Evolutionary conservation across 169 alveolate genomes (phyloP), one percentile per base, ranked within the genome.

Genomic region (Perkinsus chesapeaki): DNA sequence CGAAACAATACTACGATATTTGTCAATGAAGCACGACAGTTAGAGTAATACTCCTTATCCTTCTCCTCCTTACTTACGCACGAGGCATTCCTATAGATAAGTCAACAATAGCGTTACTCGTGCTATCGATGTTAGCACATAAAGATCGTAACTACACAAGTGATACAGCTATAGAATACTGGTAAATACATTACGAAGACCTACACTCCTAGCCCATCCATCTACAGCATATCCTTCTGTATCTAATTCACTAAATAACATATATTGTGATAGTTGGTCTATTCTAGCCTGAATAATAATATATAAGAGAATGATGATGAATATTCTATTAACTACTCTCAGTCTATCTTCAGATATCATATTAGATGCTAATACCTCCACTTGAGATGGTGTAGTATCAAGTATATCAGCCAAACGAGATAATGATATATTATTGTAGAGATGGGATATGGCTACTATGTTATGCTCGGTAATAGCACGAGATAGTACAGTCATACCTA

Each of bases 391-490:
- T 0, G 94, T 39, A 1, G 93, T 93, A 73, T 95, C 95, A 5
- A 96, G 91, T 91, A 96, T 94, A 20, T 92, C 92, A 20, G 96
- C 97, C 9, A 96, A 95, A 39, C 95, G 96, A 38, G 93, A 94
- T 93, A 96, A 95, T 12, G 95, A 93, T 93, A 96, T 95, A 31
- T 95, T 95, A 39, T 72, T 90, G 92, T 96, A 96, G 91, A 95
- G 94, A 48, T 96, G 94, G 20, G 97, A 94, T 48, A 96, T 95
- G n/a, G 96, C 97, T 16, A 91, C 93, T 39, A 96, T 95, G 73
- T 96, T 96, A 93, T 96, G 97, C 73, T 96, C 96, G 9, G 96
- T 92, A 20, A 94, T 94, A 5, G 97, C 97, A 91, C 94, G 95
- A 10, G 94, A 97, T 10, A 96, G 73, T 19, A 95, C 97, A 92